Evolutionary conservation across 768 basidiomycete genomes (phyloP).

Genomic region (Cystobasidiopsis lactophilus): DNA sequence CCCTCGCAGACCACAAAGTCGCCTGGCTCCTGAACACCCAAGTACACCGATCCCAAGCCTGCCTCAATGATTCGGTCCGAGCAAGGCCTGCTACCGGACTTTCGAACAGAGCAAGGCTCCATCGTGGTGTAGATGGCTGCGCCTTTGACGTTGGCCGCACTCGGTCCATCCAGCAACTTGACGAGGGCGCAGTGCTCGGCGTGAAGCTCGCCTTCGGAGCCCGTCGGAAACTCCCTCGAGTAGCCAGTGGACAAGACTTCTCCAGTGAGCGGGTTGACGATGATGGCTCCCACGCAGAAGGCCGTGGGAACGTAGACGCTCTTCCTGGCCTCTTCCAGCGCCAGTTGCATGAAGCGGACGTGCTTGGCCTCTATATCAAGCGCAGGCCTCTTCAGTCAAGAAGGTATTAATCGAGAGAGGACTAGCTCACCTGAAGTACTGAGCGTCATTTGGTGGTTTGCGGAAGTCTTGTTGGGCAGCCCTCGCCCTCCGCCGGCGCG

Average conservation of each 20-base stretch:
- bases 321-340: slow-evolving; percentile 47
- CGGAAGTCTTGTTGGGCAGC: no score
- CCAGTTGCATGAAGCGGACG: slow-evolving; percentile 35
- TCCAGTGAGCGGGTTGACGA: slow-evolving; percentile 22
- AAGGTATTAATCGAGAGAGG: no score
- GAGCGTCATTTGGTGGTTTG: no score
- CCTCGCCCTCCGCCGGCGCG: no score
- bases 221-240: slow-evolving; percentile 58
- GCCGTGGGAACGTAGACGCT: slow-evolving; percentile 49
- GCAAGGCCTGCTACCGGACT: slow-evolving; percentile 68
- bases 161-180: slow-evolving; percentile 39
- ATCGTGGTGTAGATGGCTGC: slow-evolving; percentile 80
- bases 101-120: slow-evolving; percentile 81
- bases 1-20: slow-evolving; percentile 93
- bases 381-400: no score
- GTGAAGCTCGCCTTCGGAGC: slow-evolving; percentile 59
- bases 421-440: no score
- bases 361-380: slow-evolving; percentile 22
- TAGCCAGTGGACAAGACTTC: slow-evolving; percentile 50
- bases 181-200: slow-evolving; percentile 82
- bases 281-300: slow-evolving; percentile 76
- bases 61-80: slow-evolving; percentile 58
- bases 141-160: slow-evolving; percentile 31
- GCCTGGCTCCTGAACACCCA: slow-evolving; percentile 73
- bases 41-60: slow-evolving; percentile 47